Evolutionary conservation across 805 yeast species (phyloP).

Genomic region (Schwanniomyces vanrijiae): DNA sequence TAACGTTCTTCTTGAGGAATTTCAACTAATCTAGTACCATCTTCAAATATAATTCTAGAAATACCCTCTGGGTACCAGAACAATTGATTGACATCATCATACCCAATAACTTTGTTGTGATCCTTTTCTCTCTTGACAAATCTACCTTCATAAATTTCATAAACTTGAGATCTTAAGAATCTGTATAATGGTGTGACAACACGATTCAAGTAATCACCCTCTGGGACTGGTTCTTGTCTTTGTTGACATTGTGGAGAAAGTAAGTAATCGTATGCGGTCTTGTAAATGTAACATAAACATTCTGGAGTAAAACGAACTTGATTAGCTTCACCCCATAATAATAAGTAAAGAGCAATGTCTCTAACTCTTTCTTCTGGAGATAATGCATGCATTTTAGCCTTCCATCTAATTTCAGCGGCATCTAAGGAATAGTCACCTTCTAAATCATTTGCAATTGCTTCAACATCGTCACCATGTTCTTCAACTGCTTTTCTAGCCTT

Average conservation of each 20-base stretch:
- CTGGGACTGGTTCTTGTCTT: conserved; percentile 78
- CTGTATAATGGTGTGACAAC: conserved; percentile 88
- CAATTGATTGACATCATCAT: conserved; percentile 97
- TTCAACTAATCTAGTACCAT: conserved; percentile 89
- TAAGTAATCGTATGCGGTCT: conserved; percentile 90
- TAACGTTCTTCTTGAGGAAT: conserved; percentile 89
- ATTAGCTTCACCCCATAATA: conserved; percentile 89
- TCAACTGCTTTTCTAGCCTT: conserved; percentile 70
- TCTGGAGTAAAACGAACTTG: conserved; percentile 93
- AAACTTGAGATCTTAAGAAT: conserved; percentile 77
- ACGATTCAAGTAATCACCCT: conserved; percentile 89
- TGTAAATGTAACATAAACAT: conserved; percentile 89
- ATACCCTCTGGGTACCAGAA: conserved; percentile 99
- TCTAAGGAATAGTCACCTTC: conserved; percentile 83
- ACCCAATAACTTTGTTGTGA: conserved; percentile 80
- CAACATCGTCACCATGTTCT: conserved; percentile 60
- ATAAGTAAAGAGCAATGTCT: conserved; percentile 71
- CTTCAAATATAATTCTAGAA: conserved; percentile 85
- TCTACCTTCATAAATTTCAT: conserved; percentile 78
- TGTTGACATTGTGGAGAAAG: conserved; percentile 89
- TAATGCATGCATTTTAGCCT: conserved; percentile 70
- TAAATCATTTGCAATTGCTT: conserved; percentile 62
- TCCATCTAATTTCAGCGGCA: conserved; percentile 88
- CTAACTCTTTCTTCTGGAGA: conserved; percentile 79
- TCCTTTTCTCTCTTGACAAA: conserved; percentile 83